Evolutionary conservation across 23 red algal species (phyloP).

Genomic region (Gracilaria gracilis): DNA sequence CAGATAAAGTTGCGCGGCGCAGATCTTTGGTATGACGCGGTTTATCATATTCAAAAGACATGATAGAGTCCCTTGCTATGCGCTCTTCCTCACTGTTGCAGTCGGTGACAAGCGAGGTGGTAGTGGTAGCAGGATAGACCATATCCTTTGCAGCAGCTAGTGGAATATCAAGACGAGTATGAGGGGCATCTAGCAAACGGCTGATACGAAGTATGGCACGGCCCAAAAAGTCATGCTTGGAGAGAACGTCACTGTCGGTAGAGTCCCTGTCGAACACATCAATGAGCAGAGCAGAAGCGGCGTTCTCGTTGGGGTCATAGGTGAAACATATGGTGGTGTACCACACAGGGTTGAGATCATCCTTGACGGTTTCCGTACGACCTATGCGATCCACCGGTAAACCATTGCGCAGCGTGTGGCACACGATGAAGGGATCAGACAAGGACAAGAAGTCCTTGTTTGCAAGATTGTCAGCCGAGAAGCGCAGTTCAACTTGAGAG

Average conservation of each 20-base stretch:
- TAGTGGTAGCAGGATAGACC: constrained; percentile 14
- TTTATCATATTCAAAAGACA: not conserved
- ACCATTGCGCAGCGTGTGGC: constrained; percentile 45
- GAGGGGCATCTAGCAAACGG: constrained; percentile 21
- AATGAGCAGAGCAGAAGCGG: constrained; percentile 22
- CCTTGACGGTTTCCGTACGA: constrained; percentile 61
- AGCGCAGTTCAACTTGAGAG: constrained; percentile 60
- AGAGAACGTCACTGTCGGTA: not conserved
- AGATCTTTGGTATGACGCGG: constrained; percentile 8
- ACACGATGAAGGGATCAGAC: constrained; percentile 67
- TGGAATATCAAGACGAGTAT: constrained; percentile 8
- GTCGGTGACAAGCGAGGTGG: constrained; percentile 7
- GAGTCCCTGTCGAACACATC: constrained; percentile 67
- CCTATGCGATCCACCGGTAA: constrained; percentile 16
- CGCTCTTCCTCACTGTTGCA: not conserved
- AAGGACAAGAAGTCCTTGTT: constrained; percentile 69
- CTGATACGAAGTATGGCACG: constrained; percentile 41
- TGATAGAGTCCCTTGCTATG: not conserved
- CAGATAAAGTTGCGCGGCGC: constrained; percentile 22
- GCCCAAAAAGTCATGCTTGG: constrained; percentile 64
- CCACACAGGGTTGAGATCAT: constrained; percentile 69
- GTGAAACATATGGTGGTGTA: constrained; percentile 64
- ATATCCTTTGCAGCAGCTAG: constrained; percentile 35
- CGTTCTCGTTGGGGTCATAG: not conserved
- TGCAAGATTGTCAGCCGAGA: constrained; percentile 34